phyloP scores from a whole-genome alignment of 768 basidiomycete species.

The Russula sp. region DNA sequence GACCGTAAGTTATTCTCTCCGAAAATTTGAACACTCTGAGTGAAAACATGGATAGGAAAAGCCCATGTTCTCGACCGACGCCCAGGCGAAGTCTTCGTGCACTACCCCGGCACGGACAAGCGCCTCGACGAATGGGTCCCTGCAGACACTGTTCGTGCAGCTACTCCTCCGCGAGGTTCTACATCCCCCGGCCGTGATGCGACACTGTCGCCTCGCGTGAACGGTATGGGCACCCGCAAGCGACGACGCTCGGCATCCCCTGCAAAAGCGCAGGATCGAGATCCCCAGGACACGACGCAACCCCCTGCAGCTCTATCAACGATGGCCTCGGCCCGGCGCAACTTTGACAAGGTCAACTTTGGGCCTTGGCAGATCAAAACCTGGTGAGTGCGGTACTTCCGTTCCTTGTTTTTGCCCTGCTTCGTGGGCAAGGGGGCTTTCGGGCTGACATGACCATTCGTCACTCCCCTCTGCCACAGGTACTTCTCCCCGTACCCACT shows the following conservation, averaged over 20 bases:
- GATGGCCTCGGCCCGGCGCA: conserved; percentile 45
- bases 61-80: conserved; percentile 50
- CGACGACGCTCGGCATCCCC: conserved; percentile 16
- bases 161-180: conserved; percentile 11
- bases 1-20: conserved; percentile 30
- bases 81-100: conserved; percentile 54
- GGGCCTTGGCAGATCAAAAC: conserved; percentile 83
- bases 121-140: conserved; percentile 70
- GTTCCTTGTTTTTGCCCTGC: not conserved
- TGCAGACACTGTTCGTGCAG: conserved; percentile 33
- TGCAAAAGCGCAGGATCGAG: not conserved
- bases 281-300: conserved; percentile 2
- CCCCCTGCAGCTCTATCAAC: not conserved
- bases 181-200: conserved; percentile 1
- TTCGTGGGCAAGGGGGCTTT: not conserved
- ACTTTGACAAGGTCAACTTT: conserved; percentile 83
- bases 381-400: conserved; percentile 47
- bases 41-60: conserved; percentile 28
- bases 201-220: conserved; percentile 19
- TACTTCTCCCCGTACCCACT: conserved; percentile 92
- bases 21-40: conserved; percentile 7
- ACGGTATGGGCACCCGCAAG: conserved; percentile 26
- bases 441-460: not conserved
- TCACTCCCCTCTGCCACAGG: conserved; percentile 37
- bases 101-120: conserved; percentile 64